Evolutionary conservation across 495 filamentous ascomycete genomes (phyloP), one percentile per base, ranked within the genome.

Genomic region (Aspergillus bertholletiae): DNA sequence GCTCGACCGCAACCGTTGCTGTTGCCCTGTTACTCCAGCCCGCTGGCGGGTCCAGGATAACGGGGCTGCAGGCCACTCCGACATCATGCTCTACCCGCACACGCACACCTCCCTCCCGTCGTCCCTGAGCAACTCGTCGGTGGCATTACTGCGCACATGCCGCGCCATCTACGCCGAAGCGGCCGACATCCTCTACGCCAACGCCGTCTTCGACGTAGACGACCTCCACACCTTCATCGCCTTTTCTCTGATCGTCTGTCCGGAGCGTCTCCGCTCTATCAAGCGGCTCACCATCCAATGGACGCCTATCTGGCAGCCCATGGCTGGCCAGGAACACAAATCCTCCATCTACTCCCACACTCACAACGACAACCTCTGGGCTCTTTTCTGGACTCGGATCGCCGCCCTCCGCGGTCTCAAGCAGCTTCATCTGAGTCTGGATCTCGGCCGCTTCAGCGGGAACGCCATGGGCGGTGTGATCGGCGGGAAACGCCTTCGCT

Each of bases 181-280:
- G 5, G 57, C 65, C 17, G 26, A 55, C 5, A 48, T 67, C 12
- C 65, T 73, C 8, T 78, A 78, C 58, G 35, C 30, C 24, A 53
- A 53, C 34, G 34, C 59, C 2, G 54, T 52, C 37, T 74, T 75
- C 50, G 74, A 76, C 51, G 64, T 72, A 2, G 74, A 76, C 49
- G 74, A 76, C 57, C 61, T 76, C 1, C 65, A 69, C 49, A 75
- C 74, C 24, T 73, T 75, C 49, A 62, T 75, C 44, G 71, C 74
- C 1, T 76, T 76, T 54, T 57, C 60, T 1, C 23, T 44, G 1
- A 50, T 57, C 13, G 34, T 76, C 7, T 55, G 56, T 11, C 51
- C 63, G 0, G 18, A 22, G 0, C 53, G 55, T 11, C 66, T 67
- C 0, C 20, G 9, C 24, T 35, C 51, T 17, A 69, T 76, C 17